Base-by-base conservation (phyloP, 2,329 filamentous ascomycete species). In the Fusarium compactum region DNA sequence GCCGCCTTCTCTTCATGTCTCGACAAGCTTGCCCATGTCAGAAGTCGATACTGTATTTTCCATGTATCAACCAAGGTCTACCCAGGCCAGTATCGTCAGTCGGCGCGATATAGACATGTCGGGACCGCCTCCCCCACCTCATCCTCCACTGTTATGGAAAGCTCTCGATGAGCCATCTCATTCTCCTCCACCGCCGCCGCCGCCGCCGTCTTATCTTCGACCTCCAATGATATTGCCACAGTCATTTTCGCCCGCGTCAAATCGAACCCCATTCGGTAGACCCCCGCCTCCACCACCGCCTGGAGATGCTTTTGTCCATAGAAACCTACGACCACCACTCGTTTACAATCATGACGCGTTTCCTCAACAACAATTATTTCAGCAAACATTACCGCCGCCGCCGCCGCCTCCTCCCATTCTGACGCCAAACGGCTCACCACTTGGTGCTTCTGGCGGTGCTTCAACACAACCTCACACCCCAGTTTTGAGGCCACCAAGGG, bases 31-130 rank as follows among this genome's bases (percentile, higher is more conserved):
- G 32, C 76, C 74, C 8, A 69, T 70, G 22, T 78, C 67, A 51
- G 76, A 74, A 43, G 73, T 76, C 27, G 76, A 76, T 66, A 74
- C 77, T 58, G 68, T 70, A 14, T 66, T 66, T 62, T 66, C 63
- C 57, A 77, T 71, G 24, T 71, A 74, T 22, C 76, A 73, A 50
- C 71, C 77, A 58, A 63, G 73, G 51, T 78, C 77, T 22, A 72
- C 73, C n/a, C 63, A 73, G 27, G 74, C 77, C 9, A 78, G 77
- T 63, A 70, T 72, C 41, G 45, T 62, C 22, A 76, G 77, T 22
- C 77, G 75, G 41, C 76, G 72, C 24, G 74, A 78, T 38, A 50
- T 62, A 48, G 48, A 62, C 38, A 59, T 70, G 57, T 61, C 68
- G 29, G 71, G 71, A 53, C 71, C 65, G 11, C 68, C 69, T 52